Evolutionary conservation across 1,284 basidiomycete species (phyloP), one percentile per base, ranked within the genome.

Genomic region (Phylloporus sp.): DNA sequence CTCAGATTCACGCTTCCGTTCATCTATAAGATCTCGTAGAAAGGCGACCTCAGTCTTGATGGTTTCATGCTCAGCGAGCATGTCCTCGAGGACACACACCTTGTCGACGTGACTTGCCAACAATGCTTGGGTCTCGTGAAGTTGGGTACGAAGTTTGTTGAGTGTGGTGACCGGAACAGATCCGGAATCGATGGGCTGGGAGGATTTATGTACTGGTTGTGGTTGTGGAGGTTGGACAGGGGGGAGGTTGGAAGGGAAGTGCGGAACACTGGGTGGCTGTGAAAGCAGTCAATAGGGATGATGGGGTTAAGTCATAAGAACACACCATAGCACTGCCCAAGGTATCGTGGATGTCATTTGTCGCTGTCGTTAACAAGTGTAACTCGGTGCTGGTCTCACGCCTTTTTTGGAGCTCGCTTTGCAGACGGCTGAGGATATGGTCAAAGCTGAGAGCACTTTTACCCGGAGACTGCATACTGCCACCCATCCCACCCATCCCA

Each of bases 321-420:
- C 92, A 70, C 70, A 94, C 94, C 76, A 92, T 73, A 57, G 90
- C 88, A 7, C 97, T 97, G 43, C 94, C 94, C 4, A 99, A 85
- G 0, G 95, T 96, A 73, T 98, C 96, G 70, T 96, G 93, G 59
- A 99, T 95, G 47, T 98, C 96, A 59, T 85, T 90, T 88, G 99
- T 95, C 2, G 93, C 87, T n/a, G 87, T 87, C 27, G 89, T 92
- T 52, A 99, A 83, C 0, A 88, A 88, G 73, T 91, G 90, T 7
- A 99, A 85, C 78, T 99, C 97, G 2, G 90, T 86, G n/a, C 95
- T 94, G 0, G 96, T 97, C 77, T 99, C 96, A 25, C 95, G 90
- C 77, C 95, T 97, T 82, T 97, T 97, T 81, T 94, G 92, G 45
- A 99, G 88, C 78, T 99, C 97, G 72, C 90, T 91, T 82, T 99